These are phyloP conservation scores for Sclerotinia glacialis DNA, from an alignment of 2,329 filamentous ascomycete genomes.

Conservation along the genomic window DNA sequence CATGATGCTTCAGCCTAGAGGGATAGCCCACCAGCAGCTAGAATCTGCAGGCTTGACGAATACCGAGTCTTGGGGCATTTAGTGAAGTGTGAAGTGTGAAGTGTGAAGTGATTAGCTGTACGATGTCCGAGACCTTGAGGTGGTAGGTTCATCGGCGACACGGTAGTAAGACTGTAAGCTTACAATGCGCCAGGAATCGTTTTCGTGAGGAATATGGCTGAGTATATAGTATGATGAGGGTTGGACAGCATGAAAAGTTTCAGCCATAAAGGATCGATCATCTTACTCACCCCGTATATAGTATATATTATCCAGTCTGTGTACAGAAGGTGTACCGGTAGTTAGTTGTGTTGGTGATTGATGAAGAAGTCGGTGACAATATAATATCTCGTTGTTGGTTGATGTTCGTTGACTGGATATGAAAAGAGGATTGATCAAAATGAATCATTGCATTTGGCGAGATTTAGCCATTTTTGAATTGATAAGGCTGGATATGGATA, in stretches of 20 bases:
- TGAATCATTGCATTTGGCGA: neutral
- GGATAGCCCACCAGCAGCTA: neutral
- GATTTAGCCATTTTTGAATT: neutral
- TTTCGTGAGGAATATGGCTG: slow-evolving; percentile 9
- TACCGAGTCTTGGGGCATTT: slow-evolving; percentile 8
- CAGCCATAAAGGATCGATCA: slow-evolving; percentile 8
- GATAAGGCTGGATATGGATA: neutral
- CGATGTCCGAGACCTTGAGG: neutral
- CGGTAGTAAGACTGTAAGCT: neutral
- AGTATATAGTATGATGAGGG: neutral
- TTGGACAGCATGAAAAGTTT: slow-evolving; percentile 10
- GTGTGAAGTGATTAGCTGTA: neutral
- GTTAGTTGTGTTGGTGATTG: neutral
- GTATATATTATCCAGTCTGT: neutral
- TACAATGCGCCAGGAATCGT: neutral
- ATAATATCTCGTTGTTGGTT: neutral
- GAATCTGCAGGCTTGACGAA: slow-evolving; percentile 7
- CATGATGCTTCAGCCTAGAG: slow-evolving; percentile 12
- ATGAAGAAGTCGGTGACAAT: neutral
- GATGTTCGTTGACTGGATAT: neutral
- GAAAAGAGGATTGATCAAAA: no score
- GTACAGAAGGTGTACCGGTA: neutral
- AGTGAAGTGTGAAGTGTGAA: no score
- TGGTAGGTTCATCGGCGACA: neutral
- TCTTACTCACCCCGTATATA: neutral